Evolutionary conservation across 352 stramenopile genomes (phyloP).

Genomic region (Aphanomyces stellatus): DNA sequence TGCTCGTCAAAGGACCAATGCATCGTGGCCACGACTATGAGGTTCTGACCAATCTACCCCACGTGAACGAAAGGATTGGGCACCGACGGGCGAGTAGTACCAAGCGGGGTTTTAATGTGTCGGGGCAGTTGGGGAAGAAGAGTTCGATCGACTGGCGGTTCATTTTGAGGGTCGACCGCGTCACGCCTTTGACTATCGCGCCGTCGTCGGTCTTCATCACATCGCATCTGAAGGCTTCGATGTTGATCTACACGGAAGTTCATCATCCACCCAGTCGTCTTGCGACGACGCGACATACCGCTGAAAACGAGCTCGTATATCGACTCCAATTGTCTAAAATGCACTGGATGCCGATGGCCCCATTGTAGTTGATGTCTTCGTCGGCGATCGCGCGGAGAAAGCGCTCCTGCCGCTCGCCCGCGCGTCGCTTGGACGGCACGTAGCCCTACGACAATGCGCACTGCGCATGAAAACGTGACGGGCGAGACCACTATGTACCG

Average conservation of each 20-base stretch:
- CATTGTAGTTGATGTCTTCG: background rate
- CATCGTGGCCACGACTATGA: constrained; percentile 8
- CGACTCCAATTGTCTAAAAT: constrained; percentile 15
- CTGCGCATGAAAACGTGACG: background rate
- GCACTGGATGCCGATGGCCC: constrained; percentile 1
- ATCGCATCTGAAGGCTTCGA: constrained; percentile 3
- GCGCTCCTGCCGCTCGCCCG: background rate
- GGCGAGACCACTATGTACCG: background rate
- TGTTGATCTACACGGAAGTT: background rate
- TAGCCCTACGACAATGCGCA: constrained; percentile 4
- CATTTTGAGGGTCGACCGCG: constrained; percentile 15
- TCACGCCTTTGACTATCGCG: constrained; percentile 10
- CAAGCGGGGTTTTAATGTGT: constrained; percentile 1
- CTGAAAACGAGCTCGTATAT: constrained; percentile 14
- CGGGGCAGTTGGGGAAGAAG: constrained; percentile 17
- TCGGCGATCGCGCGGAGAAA: constrained; percentile 2
- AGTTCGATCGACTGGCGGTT: constrained; percentile 4
- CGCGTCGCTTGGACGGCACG: background rate
- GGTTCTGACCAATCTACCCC: constrained; percentile 5
- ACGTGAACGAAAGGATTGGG: background rate
- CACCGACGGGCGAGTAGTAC: background rate
- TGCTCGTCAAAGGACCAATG: constrained; percentile 18
- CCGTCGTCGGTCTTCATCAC: constrained; percentile 19
- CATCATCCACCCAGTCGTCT: background rate
- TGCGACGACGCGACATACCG: background rate